Evolutionary conservation across 352 stramenopile species (phyloP).

Genomic region (Poterioochromonas sp.): DNA sequence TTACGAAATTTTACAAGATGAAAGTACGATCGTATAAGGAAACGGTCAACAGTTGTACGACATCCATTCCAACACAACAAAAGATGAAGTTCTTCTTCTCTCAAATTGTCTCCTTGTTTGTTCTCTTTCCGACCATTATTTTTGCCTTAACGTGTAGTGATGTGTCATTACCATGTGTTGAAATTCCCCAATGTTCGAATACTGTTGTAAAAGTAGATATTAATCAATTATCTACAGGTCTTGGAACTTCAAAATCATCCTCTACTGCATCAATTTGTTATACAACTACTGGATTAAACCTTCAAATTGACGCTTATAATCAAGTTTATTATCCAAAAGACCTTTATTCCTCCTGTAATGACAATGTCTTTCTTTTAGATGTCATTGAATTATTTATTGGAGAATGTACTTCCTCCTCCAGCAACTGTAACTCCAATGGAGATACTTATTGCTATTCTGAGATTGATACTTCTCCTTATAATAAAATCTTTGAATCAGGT

Average conservation of each 20-base stretch:
- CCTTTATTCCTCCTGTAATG: neutral
- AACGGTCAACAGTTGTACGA: no score
- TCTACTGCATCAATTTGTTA: slow-evolving; percentile 12
- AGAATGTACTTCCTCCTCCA: neutral
- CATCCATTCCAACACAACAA: neutral
- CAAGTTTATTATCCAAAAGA: slow-evolving; percentile 1
- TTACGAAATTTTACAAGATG: no score
- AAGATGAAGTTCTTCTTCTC: neutral
- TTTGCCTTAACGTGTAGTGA: no score
- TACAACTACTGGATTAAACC: neutral
- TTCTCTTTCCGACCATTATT: neutral
- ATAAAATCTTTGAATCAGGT: slow-evolving; percentile 23
- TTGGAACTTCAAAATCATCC: neutral
- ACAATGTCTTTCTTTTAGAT: slow-evolving; percentile 9
- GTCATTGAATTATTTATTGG: slow-evolving; percentile 29
- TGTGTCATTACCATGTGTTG: slow-evolving; percentile 7
- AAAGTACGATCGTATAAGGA: no score
- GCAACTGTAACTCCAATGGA: neutral
- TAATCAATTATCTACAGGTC: slow-evolving; percentile 20
- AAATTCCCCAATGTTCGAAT: neutral
- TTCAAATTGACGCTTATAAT: neutral
- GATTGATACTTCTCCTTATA: slow-evolving; percentile 22
- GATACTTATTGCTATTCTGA: slow-evolving; percentile 22
- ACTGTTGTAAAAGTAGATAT: neutral
- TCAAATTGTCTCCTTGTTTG: neutral